phyloP scores from a whole-genome alignment of 179 eudicot genomes.

The Corrigiola litoralis region DNA sequence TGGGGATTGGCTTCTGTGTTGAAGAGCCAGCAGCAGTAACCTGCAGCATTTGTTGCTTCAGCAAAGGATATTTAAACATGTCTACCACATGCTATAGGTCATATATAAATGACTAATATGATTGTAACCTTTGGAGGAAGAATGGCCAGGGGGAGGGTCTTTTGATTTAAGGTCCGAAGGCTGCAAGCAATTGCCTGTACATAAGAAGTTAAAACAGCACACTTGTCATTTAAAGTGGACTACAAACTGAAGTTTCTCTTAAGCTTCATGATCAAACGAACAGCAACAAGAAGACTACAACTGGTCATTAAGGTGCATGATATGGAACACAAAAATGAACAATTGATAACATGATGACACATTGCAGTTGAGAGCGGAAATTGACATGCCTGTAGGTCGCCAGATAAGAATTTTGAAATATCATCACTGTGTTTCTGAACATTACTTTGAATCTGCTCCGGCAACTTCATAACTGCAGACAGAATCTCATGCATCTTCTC shows the following conservation, averaged over 20 bases:
- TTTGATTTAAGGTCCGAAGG: slow-evolving; percentile 37
- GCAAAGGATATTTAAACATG: neutral
- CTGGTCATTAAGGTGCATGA: neutral
- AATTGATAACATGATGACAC: neutral
- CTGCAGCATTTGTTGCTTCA: slow-evolving; percentile 34
- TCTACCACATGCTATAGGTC: neutral
- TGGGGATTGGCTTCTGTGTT: slow-evolving; percentile 34
- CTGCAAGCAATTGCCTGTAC: slow-evolving; percentile 52
- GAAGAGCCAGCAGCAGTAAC: slow-evolving; percentile 37
- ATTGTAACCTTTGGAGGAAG: slow-evolving; percentile 42
- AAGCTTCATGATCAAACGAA: neutral
- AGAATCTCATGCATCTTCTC: slow-evolving; percentile 49
- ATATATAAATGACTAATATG: neutral
- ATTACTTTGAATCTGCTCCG: slow-evolving; percentile 40
- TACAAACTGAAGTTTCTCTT: neutral
- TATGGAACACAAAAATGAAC: neutral
- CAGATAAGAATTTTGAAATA: slow-evolving; percentile 41
- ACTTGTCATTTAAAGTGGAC: slow-evolving; percentile 5
- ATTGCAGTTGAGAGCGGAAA: neutral
- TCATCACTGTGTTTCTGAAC: slow-evolving; percentile 45
- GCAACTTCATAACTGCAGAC: slow-evolving; percentile 42
- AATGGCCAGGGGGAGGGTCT: slow-evolving; percentile 28
- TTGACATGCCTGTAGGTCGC: slow-evolving; percentile 61
- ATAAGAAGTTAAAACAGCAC: slow-evolving; percentile 1
- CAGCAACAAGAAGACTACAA: neutral